A percentile compares a stretch with the other conserved stretches of the same genome.
Conservation (phyloP, 345 rosid species). For the Orychophragmus violaceus region DNA sequence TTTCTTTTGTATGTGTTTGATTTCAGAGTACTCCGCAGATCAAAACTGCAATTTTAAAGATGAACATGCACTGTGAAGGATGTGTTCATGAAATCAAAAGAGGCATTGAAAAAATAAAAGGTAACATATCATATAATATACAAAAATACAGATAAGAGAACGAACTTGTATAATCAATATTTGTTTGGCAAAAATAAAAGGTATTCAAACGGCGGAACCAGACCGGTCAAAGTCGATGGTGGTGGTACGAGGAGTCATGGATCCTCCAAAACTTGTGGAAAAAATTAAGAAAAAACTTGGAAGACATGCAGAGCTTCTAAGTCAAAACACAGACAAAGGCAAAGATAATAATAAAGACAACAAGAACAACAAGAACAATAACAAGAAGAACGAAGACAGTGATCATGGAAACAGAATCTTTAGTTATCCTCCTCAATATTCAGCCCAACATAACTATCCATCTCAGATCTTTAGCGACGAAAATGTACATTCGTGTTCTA, state of each 20-base stretch:
- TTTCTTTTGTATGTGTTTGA: neutral
- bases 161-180: no score
- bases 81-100: slow-evolving; percentile 50
- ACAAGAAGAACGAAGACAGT: neutral
- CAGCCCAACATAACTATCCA: slow-evolving; percentile 23
- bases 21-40: slow-evolving; percentile 29
- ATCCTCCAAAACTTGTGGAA: slow-evolving; percentile 35
- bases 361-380: neutral
- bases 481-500: slow-evolving; percentile 38
- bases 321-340: slow-evolving; percentile 22
- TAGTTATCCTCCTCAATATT: slow-evolving; percentile 37
- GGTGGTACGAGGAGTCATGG: slow-evolving; percentile 45
- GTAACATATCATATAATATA: slow-evolving; percentile 15
- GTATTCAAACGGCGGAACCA: slow-evolving; percentile 43
- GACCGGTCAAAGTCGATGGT: slow-evolving; percentile 47
- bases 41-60: slow-evolving; percentile 35
- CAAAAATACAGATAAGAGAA: no score
- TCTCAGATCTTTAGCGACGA: slow-evolving; percentile 40
- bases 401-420: slow-evolving; percentile 6
- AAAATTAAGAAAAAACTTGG: slow-evolving; percentile 35
- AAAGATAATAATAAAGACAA: neutral
- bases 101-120: slow-evolving; percentile 41
- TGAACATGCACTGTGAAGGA: slow-evolving; percentile 63
- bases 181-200: slow-evolving; percentile 16
- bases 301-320: slow-evolving; percentile 43